These are phyloP conservation scores for Hyaloperonospora arabidopsidis DNA, from an alignment of 352 stramenopile species.

Conservation along the genomic window DNA sequence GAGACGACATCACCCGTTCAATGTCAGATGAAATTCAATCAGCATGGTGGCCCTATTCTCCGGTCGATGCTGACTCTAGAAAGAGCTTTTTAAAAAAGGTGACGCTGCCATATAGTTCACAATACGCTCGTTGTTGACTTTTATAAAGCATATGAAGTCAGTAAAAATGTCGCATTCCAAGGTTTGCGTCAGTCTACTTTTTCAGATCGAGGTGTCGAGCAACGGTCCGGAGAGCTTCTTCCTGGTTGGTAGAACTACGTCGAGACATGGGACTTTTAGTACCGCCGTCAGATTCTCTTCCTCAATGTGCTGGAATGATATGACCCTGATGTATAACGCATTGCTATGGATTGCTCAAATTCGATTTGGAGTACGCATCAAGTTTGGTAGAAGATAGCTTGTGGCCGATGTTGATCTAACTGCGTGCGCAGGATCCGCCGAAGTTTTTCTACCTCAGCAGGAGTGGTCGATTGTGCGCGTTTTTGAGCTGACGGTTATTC, in stretches of 20 bases:
- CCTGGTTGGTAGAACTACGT: no score
- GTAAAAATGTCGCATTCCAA: neutral
- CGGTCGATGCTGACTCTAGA: neutral
- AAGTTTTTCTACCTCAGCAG: neutral
- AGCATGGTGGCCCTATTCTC: neutral
- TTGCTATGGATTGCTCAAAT: neutral
- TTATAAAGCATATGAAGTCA: neutral
- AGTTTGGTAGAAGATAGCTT: no score
- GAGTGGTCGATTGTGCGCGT: conserved; percentile 4
- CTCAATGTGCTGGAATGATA: neutral
- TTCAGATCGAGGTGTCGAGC: no score
- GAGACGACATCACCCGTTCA: neutral
- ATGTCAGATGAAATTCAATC: neutral
- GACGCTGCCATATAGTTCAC: neutral
- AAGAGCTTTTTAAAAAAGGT: neutral
- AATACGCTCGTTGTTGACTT: neutral
- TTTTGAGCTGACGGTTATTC: neutral
- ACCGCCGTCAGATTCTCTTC: neutral
- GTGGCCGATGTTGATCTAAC: no score
- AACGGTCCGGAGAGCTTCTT: no score
- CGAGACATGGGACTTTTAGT: neutral
- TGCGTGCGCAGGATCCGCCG: no score
- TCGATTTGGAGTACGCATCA: no score
- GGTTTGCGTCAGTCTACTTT: no score
- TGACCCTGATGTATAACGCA: neutral